Percentiles rank a stretch among this genome's conserved stretches.
Evolutionary conservation across 73 alveolate genomes (phyloP).

Genomic region (Tetrahymena thermophila): DNA sequence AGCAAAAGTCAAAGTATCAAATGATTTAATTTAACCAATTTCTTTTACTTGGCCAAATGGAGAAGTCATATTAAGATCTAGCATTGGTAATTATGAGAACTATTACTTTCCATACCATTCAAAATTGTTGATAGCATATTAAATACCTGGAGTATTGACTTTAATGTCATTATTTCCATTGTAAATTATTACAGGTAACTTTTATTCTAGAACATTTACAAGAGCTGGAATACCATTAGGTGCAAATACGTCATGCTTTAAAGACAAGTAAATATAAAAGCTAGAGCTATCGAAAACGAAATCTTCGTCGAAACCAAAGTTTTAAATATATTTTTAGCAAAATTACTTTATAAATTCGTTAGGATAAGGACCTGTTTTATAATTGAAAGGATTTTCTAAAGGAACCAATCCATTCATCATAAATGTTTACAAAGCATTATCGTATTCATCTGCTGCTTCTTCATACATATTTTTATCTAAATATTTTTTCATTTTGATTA

Average conservation of each 20-base stretch:
- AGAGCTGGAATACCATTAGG: background rate
- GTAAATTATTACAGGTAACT: background rate
- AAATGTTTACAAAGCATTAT: background rate
- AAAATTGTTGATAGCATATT: background rate
- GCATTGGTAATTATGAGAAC: background rate
- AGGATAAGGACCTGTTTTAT: background rate
- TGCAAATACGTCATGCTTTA: background rate
- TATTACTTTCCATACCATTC: background rate
- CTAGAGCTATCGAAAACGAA: background rate
- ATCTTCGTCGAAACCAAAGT: background rate
- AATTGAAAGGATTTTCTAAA: background rate
- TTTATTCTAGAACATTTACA: background rate
- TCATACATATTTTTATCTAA: background rate
- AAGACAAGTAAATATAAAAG: background rate
- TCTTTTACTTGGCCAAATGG: background rate
- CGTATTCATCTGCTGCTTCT: background rate
- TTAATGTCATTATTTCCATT: background rate
- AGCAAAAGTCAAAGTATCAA: background rate
- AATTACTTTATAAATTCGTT: background rate
- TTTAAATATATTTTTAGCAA: background rate
- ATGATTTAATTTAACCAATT: background rate
- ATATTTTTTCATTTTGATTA: background rate
- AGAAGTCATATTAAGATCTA: background rate
- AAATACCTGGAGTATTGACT: background rate
- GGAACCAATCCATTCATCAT: background rate